phyloP scores from a whole-genome alignment of 2,329 filamentous ascomycete genomes.

The Aspergillus pseudotamarii region DNA sequence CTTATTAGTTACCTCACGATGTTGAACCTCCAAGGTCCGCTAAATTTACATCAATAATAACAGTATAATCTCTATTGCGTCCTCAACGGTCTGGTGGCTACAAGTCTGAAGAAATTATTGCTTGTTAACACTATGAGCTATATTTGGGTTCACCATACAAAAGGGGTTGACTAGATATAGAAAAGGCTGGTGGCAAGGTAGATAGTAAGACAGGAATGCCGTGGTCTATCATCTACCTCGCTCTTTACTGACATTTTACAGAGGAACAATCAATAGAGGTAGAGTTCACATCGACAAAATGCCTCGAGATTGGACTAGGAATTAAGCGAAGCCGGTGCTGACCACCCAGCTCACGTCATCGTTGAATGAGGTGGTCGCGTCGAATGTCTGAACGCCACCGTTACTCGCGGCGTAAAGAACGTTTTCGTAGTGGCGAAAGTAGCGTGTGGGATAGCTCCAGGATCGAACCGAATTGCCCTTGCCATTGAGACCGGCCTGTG shows the following conservation, averaged over 20 bases:
- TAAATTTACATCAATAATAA: too few relatives aligned
- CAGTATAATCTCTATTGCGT: too few relatives aligned
- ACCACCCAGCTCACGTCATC: constrained; percentile 59
- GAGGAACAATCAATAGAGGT: not conserved
- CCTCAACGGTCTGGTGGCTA: too few relatives aligned
- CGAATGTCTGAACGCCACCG: constrained; percentile 60
- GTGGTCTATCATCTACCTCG: not conserved
- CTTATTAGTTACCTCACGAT: too few relatives aligned
- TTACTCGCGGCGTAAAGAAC: constrained; percentile 55
- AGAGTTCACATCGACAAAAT: not conserved
- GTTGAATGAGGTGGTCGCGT: constrained; percentile 53
- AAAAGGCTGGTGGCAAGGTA: too few relatives aligned
- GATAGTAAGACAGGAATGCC: not conserved
- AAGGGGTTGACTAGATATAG: too few relatives aligned
- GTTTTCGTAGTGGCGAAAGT: constrained; percentile 57
- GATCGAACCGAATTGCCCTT: constrained; percentile 56
- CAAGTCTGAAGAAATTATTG: too few relatives aligned
- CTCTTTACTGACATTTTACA: not conserved
- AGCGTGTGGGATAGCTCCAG: constrained; percentile 65
- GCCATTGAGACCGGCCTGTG: constrained; percentile 55
- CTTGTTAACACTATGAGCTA: too few relatives aligned
- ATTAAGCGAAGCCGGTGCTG: constrained; percentile 48
- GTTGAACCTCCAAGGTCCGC: too few relatives aligned
- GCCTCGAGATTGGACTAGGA: not conserved
- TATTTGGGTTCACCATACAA: too few relatives aligned